These are phyloP conservation scores for Mycotypha africana DNA, from an alignment of 371 early-diverging fungal species.

Conservation along the genomic window DNA sequence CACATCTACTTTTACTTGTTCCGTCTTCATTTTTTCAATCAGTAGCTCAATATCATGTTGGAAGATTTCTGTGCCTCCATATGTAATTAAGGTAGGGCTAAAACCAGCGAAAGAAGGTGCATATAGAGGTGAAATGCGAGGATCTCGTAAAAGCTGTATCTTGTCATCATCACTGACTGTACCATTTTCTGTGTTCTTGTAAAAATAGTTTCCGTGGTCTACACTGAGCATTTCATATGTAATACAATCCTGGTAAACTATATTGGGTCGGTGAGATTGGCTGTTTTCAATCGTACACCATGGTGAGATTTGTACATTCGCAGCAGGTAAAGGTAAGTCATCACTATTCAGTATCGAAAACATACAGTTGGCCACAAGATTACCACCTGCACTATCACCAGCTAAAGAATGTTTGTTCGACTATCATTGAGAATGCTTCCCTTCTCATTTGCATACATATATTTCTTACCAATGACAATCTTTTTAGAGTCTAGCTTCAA, in stretches of 20 bases:
- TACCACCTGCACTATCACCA: conserved; percentile 39
- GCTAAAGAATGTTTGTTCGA: conserved; percentile 10
- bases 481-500: conserved; percentile 21
- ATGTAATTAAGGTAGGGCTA: conserved; percentile 23
- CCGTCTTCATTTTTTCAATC: conserved; percentile 11
- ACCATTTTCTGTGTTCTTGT: neutral
- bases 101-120: conserved; percentile 17
- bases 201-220: conserved; percentile 1
- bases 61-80: conserved; percentile 25
- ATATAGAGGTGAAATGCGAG: conserved; percentile 19
- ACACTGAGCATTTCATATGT: neutral
- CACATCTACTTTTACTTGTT: conserved; percentile 24
- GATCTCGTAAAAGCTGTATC: conserved; percentile 8
- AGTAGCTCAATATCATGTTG: conserved; percentile 20
- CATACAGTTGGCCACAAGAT: conserved; percentile 17
- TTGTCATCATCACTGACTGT: neutral
- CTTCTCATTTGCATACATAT: neutral
- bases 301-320: conserved; percentile 28
- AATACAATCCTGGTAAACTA: conserved; percentile 3
- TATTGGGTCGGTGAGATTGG: too few species aligned
- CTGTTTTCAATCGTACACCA: conserved; percentile 22
- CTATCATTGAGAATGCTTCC: too few species aligned
- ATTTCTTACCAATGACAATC: conserved; percentile 26
- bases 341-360: conserved; percentile 5
- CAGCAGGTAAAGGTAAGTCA: conserved; percentile 8